These are phyloP conservation scores for Xerocomus nothofagi DNA, from an alignment of 1,284 basidiomycete species.

Conservation along the genomic window DNA sequence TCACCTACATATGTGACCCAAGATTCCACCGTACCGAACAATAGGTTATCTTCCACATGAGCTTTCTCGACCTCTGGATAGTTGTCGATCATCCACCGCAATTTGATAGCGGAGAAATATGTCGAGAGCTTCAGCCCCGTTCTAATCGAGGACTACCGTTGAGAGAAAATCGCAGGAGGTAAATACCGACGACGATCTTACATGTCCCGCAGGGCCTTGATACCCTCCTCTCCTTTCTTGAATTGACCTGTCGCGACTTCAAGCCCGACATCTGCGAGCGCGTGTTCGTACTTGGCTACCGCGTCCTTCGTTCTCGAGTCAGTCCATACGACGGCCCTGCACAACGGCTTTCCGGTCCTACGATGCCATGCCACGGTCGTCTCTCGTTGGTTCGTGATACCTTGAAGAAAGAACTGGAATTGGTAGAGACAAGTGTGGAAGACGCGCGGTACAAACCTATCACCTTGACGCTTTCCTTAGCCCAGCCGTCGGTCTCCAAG, in stretches of 20 bases:
- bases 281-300: conserved; percentile 77
- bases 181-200: conserved; percentile 36
- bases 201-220: conserved; percentile 69
- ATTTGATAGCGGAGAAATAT: conserved; percentile 95
- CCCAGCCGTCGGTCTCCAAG: conserved; percentile 76
- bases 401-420: conserved; percentile 39
- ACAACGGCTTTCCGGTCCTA: conserved; percentile 84
- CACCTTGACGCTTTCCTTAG: conserved; percentile 81
- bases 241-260: conserved; percentile 66
- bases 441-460: conserved; percentile 63
- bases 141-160: conserved; percentile 38
- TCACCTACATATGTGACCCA: conserved; percentile 88
- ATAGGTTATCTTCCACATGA: conserved; percentile 78
- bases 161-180: not conserved
- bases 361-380: conserved; percentile 95
- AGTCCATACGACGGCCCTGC: conserved; percentile 94
- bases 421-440: conserved; percentile 11
- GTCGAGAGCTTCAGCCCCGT: conserved; percentile 94
- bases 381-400: conserved; percentile 98
- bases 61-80: conserved; percentile 78
- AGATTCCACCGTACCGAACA: conserved; percentile 95
- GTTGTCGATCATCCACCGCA: conserved; percentile 96
- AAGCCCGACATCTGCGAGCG: conserved; percentile 74
- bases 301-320: conserved; percentile 87
- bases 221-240: conserved; percentile 71